Percentiles rank a stretch among this genome's conserved stretches.
phyloP scores from a whole-genome alignment of 140 eudicot species.

The Oenanthe javanica region DNA sequence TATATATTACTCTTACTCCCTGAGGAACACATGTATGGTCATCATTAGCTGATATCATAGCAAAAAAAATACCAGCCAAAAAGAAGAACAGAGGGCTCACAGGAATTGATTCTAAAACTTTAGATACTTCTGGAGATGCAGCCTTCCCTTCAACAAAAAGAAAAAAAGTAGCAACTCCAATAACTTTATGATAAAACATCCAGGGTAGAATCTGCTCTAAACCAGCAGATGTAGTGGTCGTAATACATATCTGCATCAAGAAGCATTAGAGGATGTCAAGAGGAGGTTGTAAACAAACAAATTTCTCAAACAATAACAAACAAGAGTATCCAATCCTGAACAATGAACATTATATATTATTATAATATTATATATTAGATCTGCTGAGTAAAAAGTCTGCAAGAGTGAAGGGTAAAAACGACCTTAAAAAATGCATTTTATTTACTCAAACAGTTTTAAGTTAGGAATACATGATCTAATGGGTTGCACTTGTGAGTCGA shows the following conservation, averaged over 20 bases:
- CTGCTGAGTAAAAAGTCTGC: not conserved
- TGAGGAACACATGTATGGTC: constrained; percentile 18
- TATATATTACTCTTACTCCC: constrained; percentile 88
- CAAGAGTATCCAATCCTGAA: not conserved
- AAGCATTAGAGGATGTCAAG: not conserved
- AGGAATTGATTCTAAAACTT: constrained; percentile 86
- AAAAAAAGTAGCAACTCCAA: constrained; percentile 77
- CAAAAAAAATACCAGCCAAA: not conserved
- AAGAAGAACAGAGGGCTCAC: constrained; percentile 32
- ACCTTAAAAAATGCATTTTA: not conserved
- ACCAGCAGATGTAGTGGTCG: constrained; percentile 88
- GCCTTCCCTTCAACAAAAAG: constrained; percentile 97
- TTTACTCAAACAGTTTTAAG: not conserved
- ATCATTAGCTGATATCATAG: not conserved
- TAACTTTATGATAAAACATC: constrained; percentile 82
- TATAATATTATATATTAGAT: not conserved
- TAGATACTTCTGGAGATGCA: constrained; percentile 75
- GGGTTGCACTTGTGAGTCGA: not conserved
- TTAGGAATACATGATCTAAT: not conserved
- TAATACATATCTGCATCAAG: constrained; percentile 61
- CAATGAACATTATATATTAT: not conserved
- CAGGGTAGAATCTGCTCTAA: constrained; percentile 91
- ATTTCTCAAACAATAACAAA: not conserved
- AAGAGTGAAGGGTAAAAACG: not conserved
- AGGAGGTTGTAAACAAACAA: not conserved